These are phyloP conservation scores for Colletotrichum phormii DNA, from an alignment of 2,329 filamentous ascomycete species.

Conservation along the genomic window DNA sequence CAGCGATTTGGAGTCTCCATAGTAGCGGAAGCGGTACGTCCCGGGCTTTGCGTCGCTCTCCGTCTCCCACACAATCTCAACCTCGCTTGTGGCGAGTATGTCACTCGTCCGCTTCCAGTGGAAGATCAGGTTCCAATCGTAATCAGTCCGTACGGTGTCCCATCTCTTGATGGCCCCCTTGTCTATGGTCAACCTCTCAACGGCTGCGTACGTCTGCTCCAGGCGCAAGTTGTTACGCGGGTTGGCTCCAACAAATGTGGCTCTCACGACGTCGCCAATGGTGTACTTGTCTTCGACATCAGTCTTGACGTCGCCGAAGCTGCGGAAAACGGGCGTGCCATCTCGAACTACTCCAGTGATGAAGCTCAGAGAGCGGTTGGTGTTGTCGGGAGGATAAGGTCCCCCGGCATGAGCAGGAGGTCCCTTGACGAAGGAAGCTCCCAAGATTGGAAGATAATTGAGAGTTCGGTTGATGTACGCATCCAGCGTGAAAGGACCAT, in stretches of 20 bases:
- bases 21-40: slow-evolving; percentile 82
- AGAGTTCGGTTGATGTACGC: slow-evolving; percentile 85
- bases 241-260: slow-evolving; percentile 85
- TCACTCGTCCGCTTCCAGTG: slow-evolving; percentile 80
- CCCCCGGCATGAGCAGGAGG: slow-evolving; percentile 52
- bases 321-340: slow-evolving; percentile 69
- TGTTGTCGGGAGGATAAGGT: slow-evolving; percentile 80
- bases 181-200: slow-evolving; percentile 69
- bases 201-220: slow-evolving; percentile 80
- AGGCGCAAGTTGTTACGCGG: slow-evolving; percentile 86
- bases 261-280: slow-evolving; percentile 70
- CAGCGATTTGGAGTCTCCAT: slow-evolving; percentile 80
- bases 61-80: slow-evolving; percentile 82
- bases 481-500: slow-evolving; percentile 85
- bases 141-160: slow-evolving; percentile 77
- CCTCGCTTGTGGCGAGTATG: slow-evolving; percentile 79
- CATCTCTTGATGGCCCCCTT: slow-evolving; percentile 57
- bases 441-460: slow-evolving; percentile 25
- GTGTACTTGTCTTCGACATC: slow-evolving; percentile 64
- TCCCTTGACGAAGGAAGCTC: neutral
- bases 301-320: slow-evolving; percentile 75
- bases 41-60: slow-evolving; percentile 69
- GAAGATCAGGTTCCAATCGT: slow-evolving; percentile 85
- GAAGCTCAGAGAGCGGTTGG: slow-evolving; percentile 79
- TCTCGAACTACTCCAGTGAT: slow-evolving; percentile 84